A percentile compares a stretch with the other conserved stretches of the same genome.
Evolutionary conservation across 2,329 filamentous ascomycete species (phyloP).

Genomic region (Raffaelea albimanens): DNA sequence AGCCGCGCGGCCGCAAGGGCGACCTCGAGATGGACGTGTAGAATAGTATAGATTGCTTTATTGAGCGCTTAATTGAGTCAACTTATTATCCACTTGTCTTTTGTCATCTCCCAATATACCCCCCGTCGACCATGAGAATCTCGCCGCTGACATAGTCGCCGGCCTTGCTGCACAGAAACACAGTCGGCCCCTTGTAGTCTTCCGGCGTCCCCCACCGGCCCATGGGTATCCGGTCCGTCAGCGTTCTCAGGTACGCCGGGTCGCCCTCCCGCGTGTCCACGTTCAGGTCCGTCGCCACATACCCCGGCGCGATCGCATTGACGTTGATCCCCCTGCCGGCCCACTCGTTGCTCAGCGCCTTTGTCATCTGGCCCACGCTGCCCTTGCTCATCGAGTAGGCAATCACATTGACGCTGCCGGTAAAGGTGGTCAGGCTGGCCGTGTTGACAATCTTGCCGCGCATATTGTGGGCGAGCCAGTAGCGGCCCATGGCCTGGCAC

Average conservation of each 20-base stretch:
- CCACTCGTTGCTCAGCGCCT: slow-evolving; percentile 61
- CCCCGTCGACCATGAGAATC: slow-evolving; percentile 4
- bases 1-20: background rate
- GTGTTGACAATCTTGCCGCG: slow-evolving; percentile 56
- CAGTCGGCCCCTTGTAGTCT: slow-evolving; percentile 4
- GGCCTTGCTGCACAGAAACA: slow-evolving; percentile 4
- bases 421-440: slow-evolving; percentile 53
- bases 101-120: too few species aligned
- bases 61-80: too few species aligned
- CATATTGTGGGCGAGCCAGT: slow-evolving; percentile 40
- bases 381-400: slow-evolving; percentile 60
- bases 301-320: slow-evolving; percentile 56
- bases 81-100: too few species aligned
- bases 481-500: slow-evolving; percentile 49
- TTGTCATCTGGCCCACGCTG: slow-evolving; percentile 56
- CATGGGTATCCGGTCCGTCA: slow-evolving; percentile 2
- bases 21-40: background rate
- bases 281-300: slow-evolving; percentile 5
- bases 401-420: slow-evolving; percentile 58
- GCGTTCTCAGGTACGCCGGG: slow-evolving; percentile 1
- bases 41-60: too few species aligned
- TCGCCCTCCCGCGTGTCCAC: slow-evolving; percentile 1
- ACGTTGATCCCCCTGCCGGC: slow-evolving; percentile 53
- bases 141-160: slow-evolving; percentile 3
- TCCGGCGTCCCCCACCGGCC: slow-evolving; percentile 3